phyloP scores from a whole-genome alignment of 1,139 yeast species.

The Pneumocystis sp. region DNA sequence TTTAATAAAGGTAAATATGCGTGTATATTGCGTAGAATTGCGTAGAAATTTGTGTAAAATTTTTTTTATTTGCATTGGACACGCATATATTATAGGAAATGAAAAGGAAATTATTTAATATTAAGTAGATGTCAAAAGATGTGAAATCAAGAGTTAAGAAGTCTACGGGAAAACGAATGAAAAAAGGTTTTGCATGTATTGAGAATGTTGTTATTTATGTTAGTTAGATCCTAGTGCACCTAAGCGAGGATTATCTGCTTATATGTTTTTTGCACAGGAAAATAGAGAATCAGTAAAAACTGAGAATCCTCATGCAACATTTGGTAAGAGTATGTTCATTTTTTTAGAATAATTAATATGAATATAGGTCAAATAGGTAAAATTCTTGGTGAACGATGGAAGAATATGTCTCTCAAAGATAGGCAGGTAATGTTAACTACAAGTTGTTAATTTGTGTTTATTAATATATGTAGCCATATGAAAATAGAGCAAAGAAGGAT shows the following conservation, averaged over 20 bases:
- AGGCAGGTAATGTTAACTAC: constrained; percentile 28
- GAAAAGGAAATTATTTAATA: not conserved
- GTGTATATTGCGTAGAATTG: not conserved
- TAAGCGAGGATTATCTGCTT: constrained; percentile 93
- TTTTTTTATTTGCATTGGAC: not conserved
- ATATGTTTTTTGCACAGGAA: constrained; percentile 97
- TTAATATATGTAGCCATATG: constrained; percentile 42
- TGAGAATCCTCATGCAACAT: constrained; percentile 85
- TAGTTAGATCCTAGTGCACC: constrained; percentile 87
- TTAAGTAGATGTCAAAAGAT: not conserved
- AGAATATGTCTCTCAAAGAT: constrained; percentile 65
- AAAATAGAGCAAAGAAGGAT: constrained; percentile 84
- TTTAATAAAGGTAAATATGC: not conserved
- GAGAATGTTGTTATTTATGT: not conserved
- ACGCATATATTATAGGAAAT: not conserved
- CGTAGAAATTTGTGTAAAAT: not conserved
- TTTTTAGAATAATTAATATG: not conserved
- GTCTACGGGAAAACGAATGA: not conserved
- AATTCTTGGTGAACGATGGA: constrained; percentile 91
- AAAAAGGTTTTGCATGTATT: not conserved
- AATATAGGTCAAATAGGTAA: constrained; percentile 54
- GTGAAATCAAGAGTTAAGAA: not conserved
- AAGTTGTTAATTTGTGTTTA: not conserved
- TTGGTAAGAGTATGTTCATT: constrained; percentile 36
- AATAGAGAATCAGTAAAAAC: constrained; percentile 89